phyloP scores from a whole-genome alignment of 2,329 filamentous ascomycete species.

The Penicillium sp. region DNA sequence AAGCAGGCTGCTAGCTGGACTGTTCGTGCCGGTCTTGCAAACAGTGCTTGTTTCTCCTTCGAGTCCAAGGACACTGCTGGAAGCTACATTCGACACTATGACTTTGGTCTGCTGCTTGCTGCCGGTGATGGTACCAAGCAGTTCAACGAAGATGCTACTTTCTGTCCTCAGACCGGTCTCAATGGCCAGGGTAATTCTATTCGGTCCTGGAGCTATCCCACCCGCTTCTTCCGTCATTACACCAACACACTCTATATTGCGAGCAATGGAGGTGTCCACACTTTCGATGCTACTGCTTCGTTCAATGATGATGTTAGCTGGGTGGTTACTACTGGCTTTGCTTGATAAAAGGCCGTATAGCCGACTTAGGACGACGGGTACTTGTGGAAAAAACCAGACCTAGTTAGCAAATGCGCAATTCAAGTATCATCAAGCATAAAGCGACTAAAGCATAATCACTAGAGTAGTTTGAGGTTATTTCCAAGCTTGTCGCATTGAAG shows the following conservation, averaged over 20 bases:
- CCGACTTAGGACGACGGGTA: not conserved
- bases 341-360: slow-evolving; percentile 25
- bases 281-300: slow-evolving; percentile 51
- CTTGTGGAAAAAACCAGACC: not conserved
- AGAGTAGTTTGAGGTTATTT: too few relatives aligned
- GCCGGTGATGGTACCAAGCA: slow-evolving; percentile 57
- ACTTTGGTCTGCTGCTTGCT: slow-evolving; percentile 54
- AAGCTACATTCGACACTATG: slow-evolving; percentile 59
- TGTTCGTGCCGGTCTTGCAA: slow-evolving; percentile 57
- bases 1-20: slow-evolving; percentile 57
- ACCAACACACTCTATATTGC: slow-evolving; percentile 49
- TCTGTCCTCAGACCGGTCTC: slow-evolving; percentile 58
- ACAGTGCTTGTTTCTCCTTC: slow-evolving; percentile 61
- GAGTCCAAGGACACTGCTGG: slow-evolving; percentile 61
- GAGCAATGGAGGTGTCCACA: slow-evolving; percentile 58
- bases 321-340: slow-evolving; percentile 49
- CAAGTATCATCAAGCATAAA: too few relatives aligned
- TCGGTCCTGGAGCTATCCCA: slow-evolving; percentile 62
- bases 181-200: slow-evolving; percentile 55
- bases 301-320: slow-evolving; percentile 61
- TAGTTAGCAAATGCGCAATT: too few relatives aligned
- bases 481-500: too few relatives aligned
- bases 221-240: slow-evolving; percentile 60
- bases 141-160: slow-evolving; percentile 64
- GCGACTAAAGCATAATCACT: too few relatives aligned